These are phyloP conservation scores for Dactylellina drechsleri DNA, from an alignment of 2,329 filamentous ascomycete species.

Conservation along the genomic window DNA sequence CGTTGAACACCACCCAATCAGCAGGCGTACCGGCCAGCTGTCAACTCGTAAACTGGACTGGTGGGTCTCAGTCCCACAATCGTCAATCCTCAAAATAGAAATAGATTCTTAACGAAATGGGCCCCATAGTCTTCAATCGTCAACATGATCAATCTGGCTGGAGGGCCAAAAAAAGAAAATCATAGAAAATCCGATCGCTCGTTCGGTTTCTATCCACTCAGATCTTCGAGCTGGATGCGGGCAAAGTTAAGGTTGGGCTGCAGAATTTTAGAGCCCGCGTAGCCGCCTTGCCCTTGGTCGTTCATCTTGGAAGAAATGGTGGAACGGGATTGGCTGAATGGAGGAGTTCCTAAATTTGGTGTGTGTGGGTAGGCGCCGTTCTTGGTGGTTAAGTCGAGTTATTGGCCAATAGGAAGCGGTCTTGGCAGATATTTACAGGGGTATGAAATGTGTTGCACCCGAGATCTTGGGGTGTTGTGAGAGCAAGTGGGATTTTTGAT, in stretches of 20 bases:
- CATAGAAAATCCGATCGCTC: background rate
- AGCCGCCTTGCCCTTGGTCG: conserved; percentile 22
- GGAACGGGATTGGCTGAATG: conserved; percentile 25
- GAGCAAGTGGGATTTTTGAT: background rate
- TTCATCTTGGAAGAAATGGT: conserved; percentile 25
- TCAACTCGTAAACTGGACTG: background rate
- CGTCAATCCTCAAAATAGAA: conserved; percentile 21
- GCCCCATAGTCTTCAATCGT: background rate
- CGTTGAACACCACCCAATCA: conserved; percentile 45
- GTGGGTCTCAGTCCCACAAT: conserved; percentile 5
- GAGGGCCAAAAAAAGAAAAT: background rate
- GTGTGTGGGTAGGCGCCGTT: conserved; percentile 52
- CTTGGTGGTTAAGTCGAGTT: background rate
- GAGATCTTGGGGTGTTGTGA: no score
- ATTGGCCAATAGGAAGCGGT: conserved; percentile 12
- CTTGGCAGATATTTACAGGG: background rate
- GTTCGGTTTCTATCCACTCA: background rate
- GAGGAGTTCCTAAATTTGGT: conserved; percentile 32
- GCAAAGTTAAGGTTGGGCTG: conserved; percentile 27
- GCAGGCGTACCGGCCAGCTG: conserved; percentile 20
- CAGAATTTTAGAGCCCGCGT: conserved; percentile 19
- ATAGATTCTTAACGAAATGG: background rate
- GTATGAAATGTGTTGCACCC: conserved; percentile 5
- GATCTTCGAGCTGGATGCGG: background rate
- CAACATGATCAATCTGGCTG: no score